Conservation (phyloP, 441 rosid genomes). For the Adansonia madagascariensis region DNA sequence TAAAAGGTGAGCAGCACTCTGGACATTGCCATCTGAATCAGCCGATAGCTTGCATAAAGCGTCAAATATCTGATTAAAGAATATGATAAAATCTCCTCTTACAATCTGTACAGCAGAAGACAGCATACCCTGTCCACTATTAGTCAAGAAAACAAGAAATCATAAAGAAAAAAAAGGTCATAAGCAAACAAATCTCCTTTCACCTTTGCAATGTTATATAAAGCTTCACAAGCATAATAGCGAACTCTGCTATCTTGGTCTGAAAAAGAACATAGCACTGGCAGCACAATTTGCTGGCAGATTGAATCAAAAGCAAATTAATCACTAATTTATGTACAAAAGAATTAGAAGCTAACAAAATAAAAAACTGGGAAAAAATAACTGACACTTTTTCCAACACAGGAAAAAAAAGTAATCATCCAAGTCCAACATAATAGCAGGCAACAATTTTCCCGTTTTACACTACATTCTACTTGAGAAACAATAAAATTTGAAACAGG, state of each 20-base stretch:
- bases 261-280: conserved; percentile 86
- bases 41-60: conserved; percentile 98
- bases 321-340: conserved; percentile 20
- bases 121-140: conserved; percentile 24
- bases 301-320: conserved; percentile 35
- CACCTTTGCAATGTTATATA: conserved; percentile 99
- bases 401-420: neutral
- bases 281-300: conserved; percentile 93
- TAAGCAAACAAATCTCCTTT: conserved; percentile 26
- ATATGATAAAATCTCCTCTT: conserved; percentile 93
- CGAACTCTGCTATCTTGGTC: conserved; percentile 99
- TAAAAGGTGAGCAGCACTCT: conserved; percentile 98
- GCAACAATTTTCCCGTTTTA: neutral
- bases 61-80: conserved; percentile 96
- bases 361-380: conserved; percentile 4
- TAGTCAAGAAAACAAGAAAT: neutral
- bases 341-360: neutral
- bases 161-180: neutral
- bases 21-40: conserved; percentile 97
- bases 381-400: conserved; percentile 10
- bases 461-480: conserved; percentile 8
- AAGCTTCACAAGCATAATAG: conserved; percentile 99
- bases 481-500: neutral
- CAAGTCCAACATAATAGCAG: neutral
- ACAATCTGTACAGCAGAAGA: conserved; percentile 72